Evolutionary conservation across 2,329 filamentous ascomycete genomes (phyloP), one percentile per base, ranked within the genome.

Genomic region (Gnomoniopsis smithogilvyi): DNA sequence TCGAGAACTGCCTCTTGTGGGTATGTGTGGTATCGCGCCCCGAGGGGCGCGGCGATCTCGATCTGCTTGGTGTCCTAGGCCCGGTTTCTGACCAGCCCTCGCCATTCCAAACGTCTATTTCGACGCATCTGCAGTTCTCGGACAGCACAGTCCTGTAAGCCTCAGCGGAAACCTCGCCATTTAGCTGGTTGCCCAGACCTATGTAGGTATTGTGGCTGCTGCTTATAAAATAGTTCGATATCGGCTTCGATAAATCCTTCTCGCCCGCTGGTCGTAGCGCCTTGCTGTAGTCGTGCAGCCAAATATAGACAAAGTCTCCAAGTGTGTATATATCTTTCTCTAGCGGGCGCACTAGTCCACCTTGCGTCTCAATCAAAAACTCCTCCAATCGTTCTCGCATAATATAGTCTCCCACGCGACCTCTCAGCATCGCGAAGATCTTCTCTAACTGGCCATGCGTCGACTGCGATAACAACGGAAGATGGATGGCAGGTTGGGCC

Each of bases 161-260:
- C 58, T 92, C 86, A 0, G 88, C 85, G 30, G 89, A 92, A 61
- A 90, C 89, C 61, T 86, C 85, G 50, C 91, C 92, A 61, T 85
- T 87, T 45, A 95, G 80, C 73, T 97, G 94, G 67, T 96, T 92
- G 2, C 93, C 93, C 2, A 88, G 87, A n/a, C 51, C 57, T 46
- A 96, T 78, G 71, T 96, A 97, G 0, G 93, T 97, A 71, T 97
- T 97, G 77, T 97, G 93, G 69, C 92, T 96, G 65, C 91, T 96
- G 63, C 89, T 96, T 71, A 97, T 93, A 72, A 92, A 97, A 76
- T 97, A 97, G 70, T 96, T 92, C 50, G 89, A 91, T 59, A 96
- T 80, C 3, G 91, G 90, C 54, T 82, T 84, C 0, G 81, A 82
- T 34, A 86, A 70, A 68, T 92, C 88, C 59, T 84, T 78, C 63